These are phyloP conservation scores for Ceratobasidium sp. DNA, from an alignment of 1,284 basidiomycete genomes.

Conservation along the genomic window DNA sequence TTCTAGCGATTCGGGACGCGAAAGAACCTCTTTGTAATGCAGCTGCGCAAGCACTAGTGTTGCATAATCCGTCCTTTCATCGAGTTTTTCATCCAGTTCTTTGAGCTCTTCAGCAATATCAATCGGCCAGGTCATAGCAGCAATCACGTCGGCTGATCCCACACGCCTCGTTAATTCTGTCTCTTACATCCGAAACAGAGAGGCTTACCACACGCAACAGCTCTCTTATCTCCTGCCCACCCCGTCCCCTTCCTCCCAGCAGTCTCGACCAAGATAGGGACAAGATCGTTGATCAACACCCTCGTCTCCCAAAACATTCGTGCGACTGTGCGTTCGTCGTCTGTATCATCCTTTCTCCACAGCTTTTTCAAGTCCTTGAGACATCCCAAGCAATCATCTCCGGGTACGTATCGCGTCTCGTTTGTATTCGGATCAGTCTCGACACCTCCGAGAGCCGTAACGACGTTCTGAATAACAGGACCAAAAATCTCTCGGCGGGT, in stretches of 20 bases:
- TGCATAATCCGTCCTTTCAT: constrained; percentile 84
- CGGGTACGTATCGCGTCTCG: constrained; percentile 71
- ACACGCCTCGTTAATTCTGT: neutral
- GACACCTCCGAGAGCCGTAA: constrained; percentile 75
- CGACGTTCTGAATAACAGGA: constrained; percentile 71
- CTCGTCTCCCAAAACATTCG: constrained; percentile 87
- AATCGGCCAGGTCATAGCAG: constrained; percentile 97
- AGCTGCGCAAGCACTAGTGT: constrained; percentile 80
- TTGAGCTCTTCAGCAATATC: constrained; percentile 90
- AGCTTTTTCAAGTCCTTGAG: constrained; percentile 92
- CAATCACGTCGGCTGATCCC: constrained; percentile 82
- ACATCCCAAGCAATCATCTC: constrained; percentile 86
- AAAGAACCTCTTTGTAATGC: constrained; percentile 82
- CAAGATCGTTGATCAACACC: constrained; percentile 82
- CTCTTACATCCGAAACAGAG: neutral
- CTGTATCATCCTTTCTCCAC: constrained; percentile 93
- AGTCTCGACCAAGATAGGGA: constrained; percentile 82
- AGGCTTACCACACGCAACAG: constrained; percentile 72
- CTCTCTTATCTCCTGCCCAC: constrained; percentile 80
- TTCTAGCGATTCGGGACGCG: constrained; percentile 70
- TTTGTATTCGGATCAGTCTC: constrained; percentile 53
- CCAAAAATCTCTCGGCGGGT: constrained; percentile 58
- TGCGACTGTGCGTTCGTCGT: constrained; percentile 93
- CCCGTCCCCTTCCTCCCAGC: constrained; percentile 80
- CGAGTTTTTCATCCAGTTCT: constrained; percentile 75